Base-by-base conservation (phyloP, 257 asterid genomes). In the Solanum medicagineum region DNA sequence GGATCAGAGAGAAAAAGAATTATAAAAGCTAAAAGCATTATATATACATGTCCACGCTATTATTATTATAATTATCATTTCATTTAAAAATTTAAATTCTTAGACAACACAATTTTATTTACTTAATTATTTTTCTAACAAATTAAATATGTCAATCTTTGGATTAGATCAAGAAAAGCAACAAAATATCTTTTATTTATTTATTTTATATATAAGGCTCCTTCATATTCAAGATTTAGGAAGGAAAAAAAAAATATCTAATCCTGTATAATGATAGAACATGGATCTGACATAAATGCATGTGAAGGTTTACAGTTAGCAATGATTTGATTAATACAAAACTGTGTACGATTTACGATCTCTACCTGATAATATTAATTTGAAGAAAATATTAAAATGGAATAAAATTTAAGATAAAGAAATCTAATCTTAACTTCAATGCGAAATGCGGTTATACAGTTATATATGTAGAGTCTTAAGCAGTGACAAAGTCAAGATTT, bases 291-390 rank as follows among this genome's bases (percentile, higher is more conserved):
- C 20, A 55, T 59, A 74, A 90, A 85, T 86, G 94, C 98, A 85
- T 88, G 85, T 92, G 89, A 32, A 93, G 92, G 12, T 90, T 93
- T 59, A 95, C 94, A 84, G 97, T 93, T 75, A 95, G 85, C 60
- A 95, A 91, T 73, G 95, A 91, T 66, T 93, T 87, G 70, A 93
- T 90, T 87, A 75, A 93, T 90, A 85, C 97, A 95, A 88, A 91
- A 95, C 69, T 92, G 90, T 47, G 97, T 97, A 86, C 42, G 97
- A 93, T 75, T 92, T 90, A 83, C 98, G 94, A 87, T 95, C 97
- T 70, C 54, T 70, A 70, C 0, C 80, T 5, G 15, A 42, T 36
- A 40, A 69, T 69, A 40, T 40, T 69, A 40, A 40, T 36, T 69
- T 40, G 26, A 69, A 69, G 4, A 68, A 68, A 32, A 68, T 69